These are phyloP conservation scores for Cryptococcus maquisensis DNA, from an alignment of 1,284 basidiomycete species.

Conservation along the genomic window DNA sequence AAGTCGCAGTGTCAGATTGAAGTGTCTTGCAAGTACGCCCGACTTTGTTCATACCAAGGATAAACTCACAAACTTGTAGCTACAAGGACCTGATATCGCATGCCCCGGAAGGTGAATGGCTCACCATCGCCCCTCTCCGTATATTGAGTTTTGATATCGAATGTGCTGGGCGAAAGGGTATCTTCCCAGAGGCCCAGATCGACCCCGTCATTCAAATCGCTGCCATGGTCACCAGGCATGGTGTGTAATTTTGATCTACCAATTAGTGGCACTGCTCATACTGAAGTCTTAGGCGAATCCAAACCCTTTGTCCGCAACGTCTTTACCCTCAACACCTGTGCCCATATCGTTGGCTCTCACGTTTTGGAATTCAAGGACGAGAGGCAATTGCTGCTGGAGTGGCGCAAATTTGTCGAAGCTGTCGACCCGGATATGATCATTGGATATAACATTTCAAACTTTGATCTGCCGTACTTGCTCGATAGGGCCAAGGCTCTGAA, in stretches of 20 bases:
- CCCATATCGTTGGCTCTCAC: constrained; percentile 90
- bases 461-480: constrained; percentile 90
- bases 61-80: constrained; percentile 49
- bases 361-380: constrained; percentile 82
- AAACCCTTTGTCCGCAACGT: constrained; percentile 91
- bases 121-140: constrained; percentile 79
- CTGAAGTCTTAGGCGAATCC: constrained; percentile 61
- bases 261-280: not conserved
- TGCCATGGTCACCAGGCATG: constrained; percentile 94
- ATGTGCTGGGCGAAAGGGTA: constrained; percentile 90
- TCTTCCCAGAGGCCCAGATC: constrained; percentile 80
- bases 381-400: constrained; percentile 63
- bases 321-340: constrained; percentile 89
- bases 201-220: constrained; percentile 97
- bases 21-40: constrained; percentile 64
- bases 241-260: constrained; percentile 49
- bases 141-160: constrained; percentile 96
- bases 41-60: not conserved
- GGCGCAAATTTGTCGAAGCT: constrained; percentile 78
- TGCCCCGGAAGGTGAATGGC: constrained; percentile 82
- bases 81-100: constrained; percentile 81
- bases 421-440: constrained; percentile 91
- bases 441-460: constrained; percentile 86
- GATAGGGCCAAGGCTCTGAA: constrained; percentile 82
- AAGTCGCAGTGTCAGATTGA: constrained; percentile 83